Evolutionary conservation across 768 basidiomycete species (phyloP), one percentile per base, ranked within the genome.

Genomic region (Kwoniella mangroviensis): DNA sequence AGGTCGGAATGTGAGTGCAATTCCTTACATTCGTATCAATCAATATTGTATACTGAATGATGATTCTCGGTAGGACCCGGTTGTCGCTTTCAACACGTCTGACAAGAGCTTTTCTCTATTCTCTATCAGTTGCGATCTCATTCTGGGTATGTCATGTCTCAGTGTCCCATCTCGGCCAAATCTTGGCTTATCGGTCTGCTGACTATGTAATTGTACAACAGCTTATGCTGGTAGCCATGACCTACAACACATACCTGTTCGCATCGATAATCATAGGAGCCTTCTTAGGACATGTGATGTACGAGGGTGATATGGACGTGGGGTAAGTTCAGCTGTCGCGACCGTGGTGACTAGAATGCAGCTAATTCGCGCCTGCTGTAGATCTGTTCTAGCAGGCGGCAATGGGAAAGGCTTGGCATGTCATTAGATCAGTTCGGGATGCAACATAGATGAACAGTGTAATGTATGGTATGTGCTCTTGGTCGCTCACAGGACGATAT

Each of bases 181-280:
- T 34, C 34, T 7, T 34, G 34, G 9, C 34, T 34, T 34, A 34
- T 34, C 3, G 9, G 6, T 34, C 9, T 34, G 6, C 9, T 34
- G 34, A 34, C 34, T 34, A 34, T 34, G 34, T 34, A 34, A 6
- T 7, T 34, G 34, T 34, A 34, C 34, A 34, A 34, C 34, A 45
- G 77, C 74, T 83, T 55, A 97, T 97, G 94, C 85, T 97, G 68
- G 89, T 96, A 51, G 94, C 93, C 84, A 96, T 97, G 94, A 96
- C 94, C 4, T 97, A 95, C 84, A 97, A 97, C 74, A 93, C 91
- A 42, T 96, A 94, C 76, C 89, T 96, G 42, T 92, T 96, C 78
- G 79, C 87, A 34, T 89, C 94, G 1, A 90, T 92, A 60, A 90
- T 95, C 26, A 70, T 90, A 0, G 94, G 94, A 11, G 93, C 93